These are phyloP conservation scores for Cryptococcus hybrid DNA, from an alignment of 1,284 basidiomycete genomes.

Conservation along the genomic window DNA sequence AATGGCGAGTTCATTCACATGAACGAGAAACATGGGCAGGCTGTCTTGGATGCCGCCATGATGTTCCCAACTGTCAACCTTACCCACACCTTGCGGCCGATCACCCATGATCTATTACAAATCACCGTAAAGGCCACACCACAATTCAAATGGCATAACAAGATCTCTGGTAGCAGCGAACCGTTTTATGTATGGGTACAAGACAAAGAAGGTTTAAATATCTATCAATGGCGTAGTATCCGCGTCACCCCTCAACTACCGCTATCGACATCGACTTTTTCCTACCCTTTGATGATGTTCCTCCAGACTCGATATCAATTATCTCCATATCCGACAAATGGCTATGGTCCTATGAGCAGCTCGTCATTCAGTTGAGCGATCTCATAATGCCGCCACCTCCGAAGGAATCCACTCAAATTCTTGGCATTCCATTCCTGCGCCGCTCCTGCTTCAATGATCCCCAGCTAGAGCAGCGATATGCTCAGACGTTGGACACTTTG, in stretches of 20 bases:
- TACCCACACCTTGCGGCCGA: constrained; percentile 68
- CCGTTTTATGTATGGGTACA: constrained; percentile 98
- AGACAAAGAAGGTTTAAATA: constrained; percentile 71
- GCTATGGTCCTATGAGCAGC: constrained; percentile 84
- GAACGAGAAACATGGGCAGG: constrained; percentile 80
- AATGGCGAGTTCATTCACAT: constrained; percentile 81
- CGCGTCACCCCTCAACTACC: constrained; percentile 66
- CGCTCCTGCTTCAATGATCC: constrained; percentile 58
- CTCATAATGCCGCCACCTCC: constrained; percentile 74
- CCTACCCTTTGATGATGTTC: constrained; percentile 65
- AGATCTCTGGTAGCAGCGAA: constrained; percentile 72
- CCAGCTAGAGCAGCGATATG: constrained; percentile 55
- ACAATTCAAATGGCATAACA: constrained; percentile 80
- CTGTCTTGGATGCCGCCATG: constrained; percentile 74
- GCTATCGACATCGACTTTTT: constrained; percentile 72
- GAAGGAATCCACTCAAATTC: constrained; percentile 63
- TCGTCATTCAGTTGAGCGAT: constrained; percentile 63
- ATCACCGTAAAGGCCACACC: constrained; percentile 66
- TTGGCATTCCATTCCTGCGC: constrained; percentile 79
- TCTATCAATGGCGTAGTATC: constrained; percentile 78
- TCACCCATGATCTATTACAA: constrained; percentile 79
- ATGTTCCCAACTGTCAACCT: constrained; percentile 81
- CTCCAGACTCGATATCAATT: constrained; percentile 67
- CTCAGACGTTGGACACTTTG: constrained; percentile 58
- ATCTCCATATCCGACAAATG: constrained; percentile 91